Evolutionary conservation across 2,329 filamentous ascomycete species (phyloP), one percentile per base, ranked within the genome.

Genomic region (Coniella vitis): DNA sequence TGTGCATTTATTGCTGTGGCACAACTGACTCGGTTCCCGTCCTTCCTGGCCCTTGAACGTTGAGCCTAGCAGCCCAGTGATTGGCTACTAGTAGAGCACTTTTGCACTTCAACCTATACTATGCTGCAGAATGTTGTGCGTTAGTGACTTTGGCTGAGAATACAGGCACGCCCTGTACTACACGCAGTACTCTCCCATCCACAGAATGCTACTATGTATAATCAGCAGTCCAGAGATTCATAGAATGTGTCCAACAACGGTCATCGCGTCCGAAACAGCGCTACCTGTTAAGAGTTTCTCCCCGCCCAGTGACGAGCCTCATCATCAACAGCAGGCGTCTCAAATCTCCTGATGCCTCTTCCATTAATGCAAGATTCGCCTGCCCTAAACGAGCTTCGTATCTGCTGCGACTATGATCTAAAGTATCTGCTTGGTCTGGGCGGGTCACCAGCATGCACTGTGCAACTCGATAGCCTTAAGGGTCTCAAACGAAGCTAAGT

Each of bases 361-460:
- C 38, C 39, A 29, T 29, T 5, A 5, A 19, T 41, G n/a, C 31
- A 42, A 14, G 29, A 19, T 41, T 45, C 49, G 45, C 50, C 19
- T 53, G 45, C 39, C 14, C 48, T 19, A 53, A 53, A 53, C 47
- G 46, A 31, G 44, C 43, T 48, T 47, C 45, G 39, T 31, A 22
- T 44, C 38, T 29, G 25, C 25, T 29, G 5, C 25, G 5, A 10
- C 25, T 5, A 29, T 29, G n/a, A n/a, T n/a, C n/a, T n/a, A n/a
- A n/a, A n/a, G 10, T 29, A 10, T 29, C 25, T 29, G 25, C 48
- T 32, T 40, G 40, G 44, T 31, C 22, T 39, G 19, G 29, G 36
- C n/a, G 36, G 45, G 32, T 31, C 40, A 21, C 29, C 38, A 20
- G 45, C 45, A 51, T 49, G 37, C 48, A 53, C 45, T 53, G 51